Evolutionary conservation across 169 alveolate genomes (phyloP).

Genomic region (Plasmodium adleri): DNA sequence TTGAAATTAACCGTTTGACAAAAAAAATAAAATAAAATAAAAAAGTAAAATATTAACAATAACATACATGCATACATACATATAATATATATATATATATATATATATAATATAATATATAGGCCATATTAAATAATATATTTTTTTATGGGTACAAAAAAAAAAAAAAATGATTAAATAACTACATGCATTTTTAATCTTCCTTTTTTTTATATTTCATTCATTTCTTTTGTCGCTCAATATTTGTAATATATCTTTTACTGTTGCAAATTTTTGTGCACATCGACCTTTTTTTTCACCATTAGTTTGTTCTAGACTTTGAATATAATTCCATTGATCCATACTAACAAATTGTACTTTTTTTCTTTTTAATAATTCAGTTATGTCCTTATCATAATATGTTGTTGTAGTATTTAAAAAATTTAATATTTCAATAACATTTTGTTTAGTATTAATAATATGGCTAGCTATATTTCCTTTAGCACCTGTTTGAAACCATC

Average conservation of each 20-base stretch:
- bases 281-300: constrained; percentile 14
- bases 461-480: constrained; percentile 74
- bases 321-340: constrained; percentile 63
- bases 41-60: too few species aligned
- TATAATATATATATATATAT: too few species aligned
- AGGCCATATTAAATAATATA: neutral
- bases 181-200: neutral
- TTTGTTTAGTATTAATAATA: constrained; percentile 27
- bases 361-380: constrained; percentile 28
- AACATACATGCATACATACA: too few species aligned
- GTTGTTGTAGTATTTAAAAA: constrained; percentile 32
- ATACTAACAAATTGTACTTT: constrained; percentile 24
- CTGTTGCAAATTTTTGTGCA: constrained; percentile 29
- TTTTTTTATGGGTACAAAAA: neutral
- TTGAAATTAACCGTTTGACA: too few species aligned
- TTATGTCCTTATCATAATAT: constrained; percentile 46
- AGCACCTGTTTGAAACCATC: constrained; percentile 64
- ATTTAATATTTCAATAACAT: constrained; percentile 16
- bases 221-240: constrained; percentile 4
- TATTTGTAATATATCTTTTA: constrained; percentile 12
- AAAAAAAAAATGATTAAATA: neutral
- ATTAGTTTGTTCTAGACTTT: constrained; percentile 11
- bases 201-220: neutral
- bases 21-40: too few species aligned
- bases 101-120: neutral